Conservation (phyloP, 345 rosid species). For the Salix purpurea region DNA sequence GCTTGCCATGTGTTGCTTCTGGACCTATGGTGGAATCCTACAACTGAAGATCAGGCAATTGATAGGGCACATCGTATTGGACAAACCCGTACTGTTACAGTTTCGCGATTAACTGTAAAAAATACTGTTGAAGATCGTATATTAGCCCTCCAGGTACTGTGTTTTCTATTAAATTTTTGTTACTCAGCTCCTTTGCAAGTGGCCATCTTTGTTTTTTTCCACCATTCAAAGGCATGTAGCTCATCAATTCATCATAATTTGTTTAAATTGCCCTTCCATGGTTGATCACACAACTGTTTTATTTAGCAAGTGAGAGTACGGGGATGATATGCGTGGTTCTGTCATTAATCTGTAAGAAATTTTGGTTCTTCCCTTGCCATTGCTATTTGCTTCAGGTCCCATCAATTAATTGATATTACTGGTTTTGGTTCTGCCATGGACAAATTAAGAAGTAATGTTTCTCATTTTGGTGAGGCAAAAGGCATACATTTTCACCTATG, state of each 20-base stretch:
- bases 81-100: conserved; percentile 85
- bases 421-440: neutral
- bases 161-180: neutral
- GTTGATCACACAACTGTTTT: neutral
- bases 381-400: neutral
- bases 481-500: neutral
- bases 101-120: conserved; percentile 77
- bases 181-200: neutral
- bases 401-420: neutral
- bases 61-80: conserved; percentile 99
- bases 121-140: conserved; percentile 94
- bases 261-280: neutral
- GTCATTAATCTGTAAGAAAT: neutral
- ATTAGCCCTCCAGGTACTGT: conserved; percentile 72
- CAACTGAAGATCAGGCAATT: conserved; percentile 92
- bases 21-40: conserved; percentile 99
- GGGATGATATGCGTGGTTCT: neutral
- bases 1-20: conserved; percentile 86
- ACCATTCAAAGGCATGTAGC: neutral
- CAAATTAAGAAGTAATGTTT: neutral
- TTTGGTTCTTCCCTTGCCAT: neutral
- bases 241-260: neutral
- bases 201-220: neutral
- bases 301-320: neutral
- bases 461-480: neutral